Evolutionary conservation across 23 red algal species (phyloP), one percentile per base, ranked within the genome.

Genomic region (Gracilaria domingensis): DNA sequence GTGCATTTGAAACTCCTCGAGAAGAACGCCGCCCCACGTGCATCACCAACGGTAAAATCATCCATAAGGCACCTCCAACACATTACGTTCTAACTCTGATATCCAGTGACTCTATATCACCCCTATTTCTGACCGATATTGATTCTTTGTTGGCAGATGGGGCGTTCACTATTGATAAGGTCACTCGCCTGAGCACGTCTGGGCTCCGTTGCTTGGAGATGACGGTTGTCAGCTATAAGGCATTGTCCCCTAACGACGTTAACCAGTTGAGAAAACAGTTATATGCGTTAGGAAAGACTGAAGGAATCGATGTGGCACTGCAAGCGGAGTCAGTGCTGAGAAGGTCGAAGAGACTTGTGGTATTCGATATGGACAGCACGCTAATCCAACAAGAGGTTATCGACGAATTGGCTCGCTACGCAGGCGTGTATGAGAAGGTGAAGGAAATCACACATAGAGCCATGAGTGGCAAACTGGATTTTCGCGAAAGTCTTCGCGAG

Each of bases 341-440:
- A 62, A 83, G 93, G 60, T 93, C 86, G 34, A 98, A 96, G 51
- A 74, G 97, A 53, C 73, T 98, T 21, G 97, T 98, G 4, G 97
- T 98, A 20, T 93, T 98, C 87, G 97, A 98, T 76, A 98, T 98
- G 97, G 97, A 98, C 84, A 88, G 78, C 37, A 98, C 97, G 30
- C 87, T 98, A 37, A 98, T 98, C 50, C 97, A 98, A 45, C 97
- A 98, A 81, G 97, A 98, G 76, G 97, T 98, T 29, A 98, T 98
- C 76, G 97, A 98, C 74, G 97, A 98, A 79, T 71, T 98, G n/a
- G 97, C 97, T 12, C 84, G 94, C 11, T 76, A 98, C 40, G 97
- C 97, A 14, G 94, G 94, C 24, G 93, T 95, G 23, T 98, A 86
- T 67, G 97, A 98, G n/a, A 79, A 89, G 81, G 97, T 98, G 58